Conservation (phyloP, 345 rosid genomes). For the Firmiana major region DNA sequence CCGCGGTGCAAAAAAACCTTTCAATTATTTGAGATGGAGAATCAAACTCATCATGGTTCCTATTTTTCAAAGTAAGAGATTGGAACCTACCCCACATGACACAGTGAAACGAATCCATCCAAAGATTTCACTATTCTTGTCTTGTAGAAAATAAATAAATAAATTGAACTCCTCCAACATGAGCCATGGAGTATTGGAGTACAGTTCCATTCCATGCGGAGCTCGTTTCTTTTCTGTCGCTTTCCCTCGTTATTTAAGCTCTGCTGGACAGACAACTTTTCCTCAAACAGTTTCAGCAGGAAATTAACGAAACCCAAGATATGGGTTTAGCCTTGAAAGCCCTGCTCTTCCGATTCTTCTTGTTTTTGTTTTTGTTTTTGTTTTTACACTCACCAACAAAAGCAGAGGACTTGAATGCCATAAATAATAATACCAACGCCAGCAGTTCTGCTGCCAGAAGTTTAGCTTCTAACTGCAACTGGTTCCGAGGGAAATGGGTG, state of each 20-base stretch:
- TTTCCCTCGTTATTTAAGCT: constrained; percentile 18
- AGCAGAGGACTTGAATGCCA: constrained; percentile 11
- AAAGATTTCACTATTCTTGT: constrained; percentile 7
- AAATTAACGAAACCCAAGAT: constrained; percentile 22
- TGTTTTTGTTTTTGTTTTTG: constrained; percentile 4
- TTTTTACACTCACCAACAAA: constrained; percentile 10
- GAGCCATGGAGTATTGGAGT: too few species aligned
- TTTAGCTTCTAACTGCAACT: constrained; percentile 37
- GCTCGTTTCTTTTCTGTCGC: neutral
- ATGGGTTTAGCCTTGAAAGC: constrained; percentile 31
- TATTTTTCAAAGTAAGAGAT: constrained; percentile 25
- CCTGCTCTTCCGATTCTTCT: constrained; percentile 13
- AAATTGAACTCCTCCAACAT: neutral
- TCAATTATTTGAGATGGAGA: constrained; percentile 27
- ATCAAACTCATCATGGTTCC: constrained; percentile 23
- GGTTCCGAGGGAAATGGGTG: constrained; percentile 57
- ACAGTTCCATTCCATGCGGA: constrained; percentile 30
- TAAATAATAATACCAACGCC: neutral
- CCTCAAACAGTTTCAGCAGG: neutral
- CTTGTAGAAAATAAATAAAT: neutral
- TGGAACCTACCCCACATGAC: constrained; percentile 34
- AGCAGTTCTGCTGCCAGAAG: constrained; percentile 11
- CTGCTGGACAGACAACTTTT: constrained; percentile 17
- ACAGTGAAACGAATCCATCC: constrained; percentile 8
- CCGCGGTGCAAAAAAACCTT: neutral